Evolutionary conservation across 768 basidiomycete species (phyloP), one percentile per base, ranked within the genome.

Genomic region (Tulasnella sp.): DNA sequence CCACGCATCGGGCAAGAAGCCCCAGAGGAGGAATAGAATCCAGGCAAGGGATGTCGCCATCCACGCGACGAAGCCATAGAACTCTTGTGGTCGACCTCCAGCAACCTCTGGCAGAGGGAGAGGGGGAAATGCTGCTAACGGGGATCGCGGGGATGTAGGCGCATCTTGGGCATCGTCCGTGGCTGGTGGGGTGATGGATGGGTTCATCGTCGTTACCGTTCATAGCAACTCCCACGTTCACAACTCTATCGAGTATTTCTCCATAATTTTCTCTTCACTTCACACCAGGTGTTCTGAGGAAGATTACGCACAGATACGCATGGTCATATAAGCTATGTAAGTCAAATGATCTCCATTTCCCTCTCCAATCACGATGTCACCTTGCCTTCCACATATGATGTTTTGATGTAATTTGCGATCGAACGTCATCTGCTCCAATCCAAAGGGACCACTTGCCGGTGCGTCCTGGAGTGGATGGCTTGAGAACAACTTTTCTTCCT

Each of bases 21-120:
- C 87, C 90, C 90, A 92, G 4, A 90, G 71, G 31, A 90, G 66
- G 67, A 85, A 91, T 24, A 86, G 65, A 54, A 78, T 69, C 66
- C 85, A 92, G 1, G 81, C 70, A 25, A 90, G 70, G 53, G 79
- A 82, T 0, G 91, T 91, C 0, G 81, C 81, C 8, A 83, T 82
- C 84, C 83, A 87, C 15, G 86, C 87, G 3, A 86, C 87, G 68
- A 92, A 92, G n/a, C 91, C 90, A 64, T 91, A 90, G 66, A 91
- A 85, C 71, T 92, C 90, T 44, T 85, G 78, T 11, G 86, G 85
- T 8, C 85, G 81, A 68, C 81, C 84, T 62, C 79, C 79, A 61
- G 72, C 68, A 53, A 22, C 25, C 2, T 29, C 11, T 21, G 48
- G 53, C 4, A 74, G 72, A 1, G 70, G 71, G 46, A 70, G 63